Evolutionary conservation across 441 rosid genomes (phyloP).

Genomic region (Biscutella laevigata): DNA sequence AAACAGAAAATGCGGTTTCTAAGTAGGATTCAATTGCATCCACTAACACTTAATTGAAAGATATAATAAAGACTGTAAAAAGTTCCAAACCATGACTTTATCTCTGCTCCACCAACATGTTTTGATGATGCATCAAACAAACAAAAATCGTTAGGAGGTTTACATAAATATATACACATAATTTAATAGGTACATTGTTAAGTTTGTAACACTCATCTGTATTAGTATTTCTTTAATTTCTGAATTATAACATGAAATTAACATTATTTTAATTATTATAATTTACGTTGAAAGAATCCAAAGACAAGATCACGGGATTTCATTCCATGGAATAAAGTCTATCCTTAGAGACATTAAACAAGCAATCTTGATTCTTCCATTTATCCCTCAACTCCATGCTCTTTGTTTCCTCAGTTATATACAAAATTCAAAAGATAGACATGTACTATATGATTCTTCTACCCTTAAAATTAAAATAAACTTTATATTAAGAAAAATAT

Average conservation of each 20-base stretch:
- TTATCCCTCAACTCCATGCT: background rate
- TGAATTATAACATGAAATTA: background rate
- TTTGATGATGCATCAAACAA: too few relatives aligned
- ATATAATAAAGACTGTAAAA: too few relatives aligned
- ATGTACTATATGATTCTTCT: too few relatives aligned
- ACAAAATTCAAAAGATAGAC: background rate
- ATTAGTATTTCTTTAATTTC: background rate
- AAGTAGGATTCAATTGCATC: too few relatives aligned
- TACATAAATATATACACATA: background rate
- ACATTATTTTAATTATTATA: background rate
- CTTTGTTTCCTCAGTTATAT: background rate
- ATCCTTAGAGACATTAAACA: background rate
- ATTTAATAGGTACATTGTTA: background rate
- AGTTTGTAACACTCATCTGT: background rate
- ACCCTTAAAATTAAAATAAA: background rate
- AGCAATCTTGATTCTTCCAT: slow-evolving; percentile 20
- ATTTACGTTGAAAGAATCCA: slow-evolving; percentile 9
- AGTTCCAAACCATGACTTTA: too few relatives aligned
- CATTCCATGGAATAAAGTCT: slow-evolving; percentile 23
- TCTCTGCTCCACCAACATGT: too few relatives aligned
- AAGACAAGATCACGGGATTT: slow-evolving; percentile 24
- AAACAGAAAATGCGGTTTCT: too few relatives aligned
- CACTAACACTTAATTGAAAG: too few relatives aligned
- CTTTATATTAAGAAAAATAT: too few relatives aligned
- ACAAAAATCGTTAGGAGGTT: background rate